Evolutionary conservation across 345 rosid genomes (phyloP).

Genomic region (Bruguiera sexangula): DNA sequence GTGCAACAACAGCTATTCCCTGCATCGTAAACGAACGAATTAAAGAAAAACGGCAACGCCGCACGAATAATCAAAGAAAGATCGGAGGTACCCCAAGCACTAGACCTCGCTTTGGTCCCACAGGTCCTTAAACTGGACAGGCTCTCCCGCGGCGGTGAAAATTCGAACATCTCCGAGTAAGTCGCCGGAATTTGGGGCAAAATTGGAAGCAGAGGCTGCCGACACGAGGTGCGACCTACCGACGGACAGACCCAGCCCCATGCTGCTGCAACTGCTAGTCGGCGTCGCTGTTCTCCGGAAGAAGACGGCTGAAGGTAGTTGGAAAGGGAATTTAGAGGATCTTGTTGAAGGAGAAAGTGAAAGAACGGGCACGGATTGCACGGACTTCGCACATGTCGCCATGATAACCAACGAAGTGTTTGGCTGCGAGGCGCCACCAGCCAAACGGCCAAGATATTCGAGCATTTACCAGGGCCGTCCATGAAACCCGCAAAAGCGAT

Average conservation of each 20-base stretch:
- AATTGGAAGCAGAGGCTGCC: constrained; percentile 41
- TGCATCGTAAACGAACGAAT: constrained; percentile 13
- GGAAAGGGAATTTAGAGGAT: constrained; percentile 14
- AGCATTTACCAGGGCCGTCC: no score
- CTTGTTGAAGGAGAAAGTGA: constrained; percentile 7
- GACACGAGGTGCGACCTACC: constrained; percentile 16
- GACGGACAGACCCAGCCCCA: neutral
- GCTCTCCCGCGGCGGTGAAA: constrained; percentile 60
- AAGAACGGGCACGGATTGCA: constrained; percentile 1
- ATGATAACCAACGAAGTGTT: no score
- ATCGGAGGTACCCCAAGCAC: neutral
- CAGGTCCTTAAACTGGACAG: constrained; percentile 61
- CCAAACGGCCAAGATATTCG: no score
- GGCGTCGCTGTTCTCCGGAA: neutral
- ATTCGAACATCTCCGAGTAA: constrained; percentile 57
- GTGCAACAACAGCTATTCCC: constrained; percentile 84
- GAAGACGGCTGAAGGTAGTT: neutral
- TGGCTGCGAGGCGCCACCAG: no score
- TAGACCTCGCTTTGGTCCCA: constrained; percentile 83
- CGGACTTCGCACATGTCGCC: neutral
- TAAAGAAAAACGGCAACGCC: neutral
- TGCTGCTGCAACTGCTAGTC: neutral
- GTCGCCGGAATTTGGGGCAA: constrained; percentile 35
- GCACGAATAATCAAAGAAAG: neutral
- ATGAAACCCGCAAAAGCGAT: no score